Base-by-base conservation (phyloP, 2,329 filamentous ascomycete genomes). In the Apiospora arundinis region DNA sequence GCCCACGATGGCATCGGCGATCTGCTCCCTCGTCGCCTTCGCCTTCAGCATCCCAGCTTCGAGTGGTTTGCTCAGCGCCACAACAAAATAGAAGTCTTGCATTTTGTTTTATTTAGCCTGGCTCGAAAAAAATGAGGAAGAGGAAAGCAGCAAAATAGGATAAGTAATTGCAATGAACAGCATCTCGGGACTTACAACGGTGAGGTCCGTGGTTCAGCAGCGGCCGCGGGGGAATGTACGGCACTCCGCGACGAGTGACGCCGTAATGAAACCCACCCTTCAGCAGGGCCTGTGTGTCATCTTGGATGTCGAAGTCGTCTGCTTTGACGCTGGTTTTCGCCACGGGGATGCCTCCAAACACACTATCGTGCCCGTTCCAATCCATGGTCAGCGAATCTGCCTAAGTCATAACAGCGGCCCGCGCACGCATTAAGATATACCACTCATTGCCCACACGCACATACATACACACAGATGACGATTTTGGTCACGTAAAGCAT, bases 201-300 rank as follows among this genome's bases (percentile, higher is more conserved):
- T 89, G 86, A 28, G 82, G 81, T 0, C 87, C 87, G 74, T 88
- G 84, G 37, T 87, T 87, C 69, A 86, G 75, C 45, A 87, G 77
- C 23, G 86, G 85, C 16, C 81, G 77, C 0, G 87, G 86, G 0
- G 83, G 80, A 4, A 83, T 80, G 72, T 88, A 89, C 0, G 86
- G 75, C 4, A 44, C 78, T 0, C 81, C 81, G 2, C 80, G 77
- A 5, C 80, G 76, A 32, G 83, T 87, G 72, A 80, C 77, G 2
- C 85, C 86, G 66, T 85, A 86, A 70, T 82, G 79, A 72, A 88
- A 89, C 0, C 85, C 85, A 0, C 85, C 84, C 60, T 79, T 80
- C 32, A 86, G 74, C 2, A 75, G 73, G 1, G 77, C 79, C 46
- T 75, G 78, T 40, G 66, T 70, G 21, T 75, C 72, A 32, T 79